A percentile compares a stretch with the other conserved stretches of the same genome.
These are phyloP conservation scores for Kodamaea laetipori DNA, from an alignment of 805 yeast genomes.

Conservation along the genomic window DNA sequence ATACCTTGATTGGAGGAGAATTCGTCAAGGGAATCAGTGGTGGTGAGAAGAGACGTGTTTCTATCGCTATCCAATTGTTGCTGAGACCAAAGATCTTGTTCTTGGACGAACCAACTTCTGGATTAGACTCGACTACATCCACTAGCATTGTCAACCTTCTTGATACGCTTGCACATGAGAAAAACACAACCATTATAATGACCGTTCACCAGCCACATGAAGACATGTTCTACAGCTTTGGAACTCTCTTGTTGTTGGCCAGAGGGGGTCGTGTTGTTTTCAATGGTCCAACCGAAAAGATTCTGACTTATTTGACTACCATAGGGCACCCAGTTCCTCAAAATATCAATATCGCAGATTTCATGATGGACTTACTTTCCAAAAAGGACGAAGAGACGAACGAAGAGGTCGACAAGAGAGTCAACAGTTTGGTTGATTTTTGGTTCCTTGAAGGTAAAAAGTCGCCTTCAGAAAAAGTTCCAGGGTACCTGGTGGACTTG, in stretches of 20 bases:
- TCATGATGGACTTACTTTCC: conserved; percentile 21
- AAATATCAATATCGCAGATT: conserved; percentile 23
- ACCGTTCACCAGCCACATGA: conserved; percentile 32
- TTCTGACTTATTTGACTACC: conserved; percentile 17
- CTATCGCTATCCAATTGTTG: conserved; percentile 31
- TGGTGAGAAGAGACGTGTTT: conserved; percentile 31
- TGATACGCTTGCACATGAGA: conserved; percentile 18
- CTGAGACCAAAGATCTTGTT: conserved; percentile 27
- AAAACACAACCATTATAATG: conserved; percentile 26
- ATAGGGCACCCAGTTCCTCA: conserved; percentile 16
- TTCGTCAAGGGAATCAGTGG: conserved; percentile 30
- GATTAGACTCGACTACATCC: conserved; percentile 29
- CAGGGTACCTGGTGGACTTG: conserved; percentile 1
- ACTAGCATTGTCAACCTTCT: conserved; percentile 23
- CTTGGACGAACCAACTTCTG: conserved; percentile 32
- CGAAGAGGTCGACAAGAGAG: conserved; percentile 25
- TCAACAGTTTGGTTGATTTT: conserved; percentile 25
- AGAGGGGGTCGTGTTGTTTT: conserved; percentile 27
- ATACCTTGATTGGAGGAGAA: conserved; percentile 26
- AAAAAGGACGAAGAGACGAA: conserved; percentile 24
- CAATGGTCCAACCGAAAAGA: conserved; percentile 18
- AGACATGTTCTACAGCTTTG: conserved; percentile 24
- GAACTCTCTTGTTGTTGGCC: conserved; percentile 24
- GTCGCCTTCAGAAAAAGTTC: neutral
- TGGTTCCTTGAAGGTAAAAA: conserved; percentile 24